Conservation (phyloP, 768 basidiomycete species). For the Mycena latifolia region DNA sequence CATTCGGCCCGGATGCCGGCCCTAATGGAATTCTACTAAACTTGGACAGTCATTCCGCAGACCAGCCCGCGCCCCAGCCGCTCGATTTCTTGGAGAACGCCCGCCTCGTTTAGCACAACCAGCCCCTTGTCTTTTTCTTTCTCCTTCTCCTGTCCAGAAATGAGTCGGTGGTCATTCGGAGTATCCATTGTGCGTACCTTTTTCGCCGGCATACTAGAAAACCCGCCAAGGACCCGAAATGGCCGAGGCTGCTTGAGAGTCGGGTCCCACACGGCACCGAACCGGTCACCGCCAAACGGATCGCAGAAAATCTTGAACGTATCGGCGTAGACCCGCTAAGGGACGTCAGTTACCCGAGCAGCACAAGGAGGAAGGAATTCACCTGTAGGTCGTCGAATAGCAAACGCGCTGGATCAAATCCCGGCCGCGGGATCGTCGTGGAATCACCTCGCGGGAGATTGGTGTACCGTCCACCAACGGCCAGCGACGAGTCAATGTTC, state of each 20-base stretch:
- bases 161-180: constrained; percentile 7
- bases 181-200: constrained; percentile 46
- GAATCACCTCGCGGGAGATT: constrained; percentile 53
- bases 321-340: constrained; percentile 77
- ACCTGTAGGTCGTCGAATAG: constrained; percentile 84
- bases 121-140: constrained; percentile 68
- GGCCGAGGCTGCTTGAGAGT: constrained; percentile 68
- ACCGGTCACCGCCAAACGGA: constrained; percentile 78
- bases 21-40: neutral
- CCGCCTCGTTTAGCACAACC: constrained; percentile 75
- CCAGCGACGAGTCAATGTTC: constrained; percentile 65
- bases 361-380: constrained; percentile 14
- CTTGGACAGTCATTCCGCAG: constrained; percentile 55
- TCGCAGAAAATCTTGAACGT: constrained; percentile 90
- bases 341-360: constrained; percentile 18
- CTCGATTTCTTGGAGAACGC: constrained; percentile 80
- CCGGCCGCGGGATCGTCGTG: constrained; percentile 60
- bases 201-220: constrained; percentile 73
- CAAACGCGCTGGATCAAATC: constrained; percentile 82
- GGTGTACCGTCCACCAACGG: constrained; percentile 56
- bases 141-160: constrained; percentile 47
- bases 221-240: constrained; percentile 88
- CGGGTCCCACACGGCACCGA: constrained; percentile 92
- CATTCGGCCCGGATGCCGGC: neutral
- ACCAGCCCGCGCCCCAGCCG: constrained; percentile 81